A percentile compares a stretch with the other conserved stretches of the same genome.
phyloP scores from a whole-genome alignment of 257 asterid species.

The Cruciata laevipes region DNA sequence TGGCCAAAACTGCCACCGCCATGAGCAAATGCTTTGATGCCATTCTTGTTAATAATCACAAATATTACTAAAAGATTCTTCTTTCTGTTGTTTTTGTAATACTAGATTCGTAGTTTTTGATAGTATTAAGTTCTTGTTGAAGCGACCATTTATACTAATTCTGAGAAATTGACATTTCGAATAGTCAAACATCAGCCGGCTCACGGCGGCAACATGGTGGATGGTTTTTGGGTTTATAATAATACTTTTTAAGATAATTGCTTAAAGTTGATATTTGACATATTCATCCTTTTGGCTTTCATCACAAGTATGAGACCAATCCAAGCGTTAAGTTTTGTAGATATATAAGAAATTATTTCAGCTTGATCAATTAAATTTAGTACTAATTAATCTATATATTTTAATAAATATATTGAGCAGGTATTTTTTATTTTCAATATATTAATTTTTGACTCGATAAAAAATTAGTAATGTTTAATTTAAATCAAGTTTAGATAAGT shows the following conservation, averaged over 20 bases:
- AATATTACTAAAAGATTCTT: too few species aligned
- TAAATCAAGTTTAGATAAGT: too few species aligned
- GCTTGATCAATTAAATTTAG: too few species aligned
- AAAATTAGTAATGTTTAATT: too few species aligned
- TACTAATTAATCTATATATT: too few species aligned
- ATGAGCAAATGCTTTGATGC: neutral
- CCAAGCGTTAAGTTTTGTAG: too few species aligned
- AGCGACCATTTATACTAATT: neutral
- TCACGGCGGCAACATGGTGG: neutral
- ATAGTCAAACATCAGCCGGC: neutral
- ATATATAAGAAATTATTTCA: too few species aligned
- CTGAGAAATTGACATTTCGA: neutral
- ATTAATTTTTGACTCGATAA: too few species aligned
- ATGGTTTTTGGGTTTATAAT: too few species aligned
- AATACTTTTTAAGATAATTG: too few species aligned
- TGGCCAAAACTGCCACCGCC: conserved; percentile 13
- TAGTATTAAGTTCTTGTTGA: neutral
- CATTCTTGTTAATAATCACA: neutral
- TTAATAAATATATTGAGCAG: too few species aligned
- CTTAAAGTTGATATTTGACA: neutral
- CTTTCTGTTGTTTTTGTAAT: neutral
- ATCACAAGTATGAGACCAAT: neutral
- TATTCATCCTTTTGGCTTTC: neutral
- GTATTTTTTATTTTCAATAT: too few species aligned
- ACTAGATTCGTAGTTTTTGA: neutral